These are phyloP conservation scores for Immersiella caudata DNA, from an alignment of 495 filamentous ascomycete species.

Conservation along the genomic window DNA sequence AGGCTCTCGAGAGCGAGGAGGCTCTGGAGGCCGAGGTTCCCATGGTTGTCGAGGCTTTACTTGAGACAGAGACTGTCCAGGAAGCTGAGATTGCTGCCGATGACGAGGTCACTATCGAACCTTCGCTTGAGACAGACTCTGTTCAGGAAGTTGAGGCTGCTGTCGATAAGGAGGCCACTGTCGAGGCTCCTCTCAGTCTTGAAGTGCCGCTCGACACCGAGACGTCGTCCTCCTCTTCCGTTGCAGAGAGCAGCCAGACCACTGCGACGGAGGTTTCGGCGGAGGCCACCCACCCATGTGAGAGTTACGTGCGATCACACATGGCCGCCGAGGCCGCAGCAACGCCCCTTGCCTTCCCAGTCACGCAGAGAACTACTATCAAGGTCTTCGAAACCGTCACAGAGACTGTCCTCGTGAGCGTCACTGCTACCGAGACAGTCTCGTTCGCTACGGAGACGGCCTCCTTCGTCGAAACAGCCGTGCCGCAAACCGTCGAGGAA, in stretches of 20 bases:
- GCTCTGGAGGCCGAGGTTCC: conserved; percentile 3
- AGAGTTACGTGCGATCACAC: conserved; percentile 18
- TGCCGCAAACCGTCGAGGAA: conserved; percentile 32
- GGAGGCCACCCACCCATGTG: conserved; percentile 19
- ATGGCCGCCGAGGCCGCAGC: conserved; percentile 22
- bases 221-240: background rate
- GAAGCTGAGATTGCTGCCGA: background rate
- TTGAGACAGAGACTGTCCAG: background rate
- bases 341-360: conserved; percentile 11
- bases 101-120: background rate
- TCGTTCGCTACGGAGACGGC: conserved; percentile 31
- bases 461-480: conserved; percentile 27
- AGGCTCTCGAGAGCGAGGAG: conserved; percentile 1
- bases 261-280: background rate
- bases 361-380: conserved; percentile 40
- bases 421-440: conserved; percentile 33
- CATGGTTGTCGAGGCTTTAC: conserved; percentile 1
- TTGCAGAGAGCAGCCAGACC: background rate
- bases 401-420: conserved; percentile 39
- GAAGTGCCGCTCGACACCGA: background rate
- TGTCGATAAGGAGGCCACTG: background rate
- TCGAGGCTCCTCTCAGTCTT: background rate
- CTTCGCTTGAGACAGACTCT: too few relatives aligned
- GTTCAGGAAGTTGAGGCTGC: too few relatives aligned
- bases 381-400: conserved; percentile 46